phyloP scores from a whole-genome alignment of 2,329 filamentous ascomycete genomes.

The Monosporascus sp. region DNA sequence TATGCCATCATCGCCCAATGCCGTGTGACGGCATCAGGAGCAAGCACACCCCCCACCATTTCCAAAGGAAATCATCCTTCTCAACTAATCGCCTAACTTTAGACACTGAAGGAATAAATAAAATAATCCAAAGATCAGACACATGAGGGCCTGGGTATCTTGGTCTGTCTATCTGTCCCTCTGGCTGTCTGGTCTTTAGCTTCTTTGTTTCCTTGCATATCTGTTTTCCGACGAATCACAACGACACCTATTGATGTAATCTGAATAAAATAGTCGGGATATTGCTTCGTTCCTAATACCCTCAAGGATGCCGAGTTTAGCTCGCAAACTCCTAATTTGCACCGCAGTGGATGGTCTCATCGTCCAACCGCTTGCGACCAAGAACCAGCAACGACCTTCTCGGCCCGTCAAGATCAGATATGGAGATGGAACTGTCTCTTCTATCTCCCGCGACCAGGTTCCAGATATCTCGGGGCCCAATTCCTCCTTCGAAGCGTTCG shows the following conservation, averaged over 20 bases:
- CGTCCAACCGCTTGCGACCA: constrained; percentile 64
- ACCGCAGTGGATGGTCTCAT: constrained; percentile 79
- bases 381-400: constrained; percentile 44
- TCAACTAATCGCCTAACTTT: too few relatives aligned
- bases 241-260: too few relatives aligned
- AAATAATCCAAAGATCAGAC: too few relatives aligned
- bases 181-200: too few relatives aligned
- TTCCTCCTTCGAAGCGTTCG: constrained; percentile 54
- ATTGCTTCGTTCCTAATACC: background rate
- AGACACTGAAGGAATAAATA: too few relatives aligned
- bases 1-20: constrained; percentile 1
- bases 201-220: too few relatives aligned
- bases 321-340: constrained; percentile 74
- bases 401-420: constrained; percentile 68
- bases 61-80: background rate
- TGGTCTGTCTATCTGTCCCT: too few relatives aligned
- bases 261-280: background rate
- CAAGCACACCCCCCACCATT: background rate
- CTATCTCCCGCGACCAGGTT: constrained; percentile 38
- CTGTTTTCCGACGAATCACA: too few relatives aligned
- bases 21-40: constrained; percentile 18
- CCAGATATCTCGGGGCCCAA: constrained; percentile 39
- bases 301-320: constrained; percentile 63
- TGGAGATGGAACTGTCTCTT: constrained; percentile 45
- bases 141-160: too few relatives aligned